phyloP scores from a whole-genome alignment of 306 rosid species.

The Malus sylvestris region DNA sequence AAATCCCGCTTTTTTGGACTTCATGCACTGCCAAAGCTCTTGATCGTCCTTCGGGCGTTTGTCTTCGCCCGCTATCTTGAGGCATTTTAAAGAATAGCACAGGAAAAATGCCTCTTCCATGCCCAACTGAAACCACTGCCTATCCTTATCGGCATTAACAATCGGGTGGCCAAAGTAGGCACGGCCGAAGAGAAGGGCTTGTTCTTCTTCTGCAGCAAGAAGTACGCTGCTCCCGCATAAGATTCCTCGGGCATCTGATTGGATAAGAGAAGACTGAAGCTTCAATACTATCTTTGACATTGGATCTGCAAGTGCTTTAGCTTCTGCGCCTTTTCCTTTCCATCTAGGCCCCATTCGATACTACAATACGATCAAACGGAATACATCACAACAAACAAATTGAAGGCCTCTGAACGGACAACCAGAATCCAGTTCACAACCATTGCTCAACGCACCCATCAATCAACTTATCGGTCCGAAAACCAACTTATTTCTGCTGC shows the following conservation, averaged over 20 bases:
- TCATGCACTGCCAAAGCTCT: constrained; percentile 52
- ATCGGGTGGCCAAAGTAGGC: constrained; percentile 59
- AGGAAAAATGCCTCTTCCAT: constrained; percentile 74
- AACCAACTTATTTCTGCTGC: not conserved
- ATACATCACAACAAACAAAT: not conserved
- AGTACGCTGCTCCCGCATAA: constrained; percentile 37
- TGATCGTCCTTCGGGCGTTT: constrained; percentile 21
- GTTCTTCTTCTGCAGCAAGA: constrained; percentile 43
- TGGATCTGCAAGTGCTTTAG: constrained; percentile 61
- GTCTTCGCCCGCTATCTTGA: constrained; percentile 29
- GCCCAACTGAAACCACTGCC: constrained; percentile 51
- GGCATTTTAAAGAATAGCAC: constrained; percentile 54
- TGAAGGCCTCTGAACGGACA: not conserved
- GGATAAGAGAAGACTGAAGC: constrained; percentile 52
- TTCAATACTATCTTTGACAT: constrained; percentile 49
- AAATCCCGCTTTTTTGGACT: constrained; percentile 40
- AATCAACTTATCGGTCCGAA: not conserved
- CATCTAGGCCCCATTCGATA: constrained; percentile 58
- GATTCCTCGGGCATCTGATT: constrained; percentile 39
- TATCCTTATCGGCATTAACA: constrained; percentile 39
- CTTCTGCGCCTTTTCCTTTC: constrained; percentile 72
- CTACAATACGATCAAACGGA: not conserved
- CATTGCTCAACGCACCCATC: not conserved
- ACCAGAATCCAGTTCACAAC: not conserved
- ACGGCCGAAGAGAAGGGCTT: constrained; percentile 42